Base-by-base conservation (phyloP, 257 asterid genomes). In the Ajuga chamaepitys region DNA sequence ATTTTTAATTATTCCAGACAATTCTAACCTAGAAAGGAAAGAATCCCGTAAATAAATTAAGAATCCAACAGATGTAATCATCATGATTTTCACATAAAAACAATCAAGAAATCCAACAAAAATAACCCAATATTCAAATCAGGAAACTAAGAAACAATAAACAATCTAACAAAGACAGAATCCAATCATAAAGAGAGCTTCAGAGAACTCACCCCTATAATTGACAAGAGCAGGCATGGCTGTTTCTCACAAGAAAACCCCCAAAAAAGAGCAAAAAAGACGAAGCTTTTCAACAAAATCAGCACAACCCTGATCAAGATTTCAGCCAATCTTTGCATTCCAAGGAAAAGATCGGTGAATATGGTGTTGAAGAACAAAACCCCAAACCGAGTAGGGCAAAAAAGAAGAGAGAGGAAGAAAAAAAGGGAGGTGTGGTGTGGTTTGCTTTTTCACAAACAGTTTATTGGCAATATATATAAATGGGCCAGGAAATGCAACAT, bases 211-310 rank as follows among this genome's bases (percentile, higher is more conserved):
- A 91, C 98, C 98, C 73, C 91, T 73, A 82, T 84, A 82, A 82
- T 92, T 85, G 77, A 92, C 93, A 77, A 92, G 95, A 72, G 95
- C 85, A 81, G 95, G 84, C 98, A 92, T 92, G 83, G 57, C 70
- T 76, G 87, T 37, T 80, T 54, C 62, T 80, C 72, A 67, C 64
- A 70, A 72, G 83, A 86, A 82, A 80, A 57, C 74, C 82, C 85
- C 80, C 74, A 57, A 78, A 60, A 38, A 30, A 77, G 75, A 81
- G 85, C 52, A 13, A 79, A 80, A 83, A 84, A 32, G 70, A 74
- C 28, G 53, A 79, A 70, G 73, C 66, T 71, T 77, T 76, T 72
- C 74, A 78, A 54, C 71, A 78, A 70, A 79, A 81, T 64, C 77
- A 81, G 52, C 73, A 83, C 68, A 76, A 51, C 87, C 85, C 79